Evolutionary conservation across 495 filamentous ascomycete species (phyloP).

Genomic region (Podospora bellae-mahoneyi): DNA sequence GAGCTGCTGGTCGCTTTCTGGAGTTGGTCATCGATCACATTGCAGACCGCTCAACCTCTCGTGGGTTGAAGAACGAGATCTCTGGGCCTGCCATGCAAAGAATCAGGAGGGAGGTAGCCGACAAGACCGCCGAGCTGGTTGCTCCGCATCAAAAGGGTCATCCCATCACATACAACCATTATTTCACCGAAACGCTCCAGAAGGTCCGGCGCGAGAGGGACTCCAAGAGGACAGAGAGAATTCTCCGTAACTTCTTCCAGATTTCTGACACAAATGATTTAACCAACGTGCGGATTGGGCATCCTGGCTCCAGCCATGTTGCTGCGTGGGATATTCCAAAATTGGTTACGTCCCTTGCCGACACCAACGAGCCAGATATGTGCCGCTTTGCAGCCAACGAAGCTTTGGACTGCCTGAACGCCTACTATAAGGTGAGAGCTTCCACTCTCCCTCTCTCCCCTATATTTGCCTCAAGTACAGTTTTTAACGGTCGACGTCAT

Average conservation of each 20-base stretch:
- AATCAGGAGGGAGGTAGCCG: constrained; percentile 21
- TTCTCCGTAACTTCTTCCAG: constrained; percentile 3
- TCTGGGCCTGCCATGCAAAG: constrained; percentile 32
- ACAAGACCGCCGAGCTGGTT: constrained; percentile 38
- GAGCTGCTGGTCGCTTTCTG: constrained; percentile 28
- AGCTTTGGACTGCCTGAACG: constrained; percentile 47
- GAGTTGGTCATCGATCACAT: constrained; percentile 27
- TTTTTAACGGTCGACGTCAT: too few species aligned
- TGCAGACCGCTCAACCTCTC: constrained; percentile 32
- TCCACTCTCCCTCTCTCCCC: too few species aligned
- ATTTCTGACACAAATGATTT: too few species aligned
- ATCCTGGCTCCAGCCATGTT: too few species aligned
- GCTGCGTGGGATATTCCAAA: too few species aligned
- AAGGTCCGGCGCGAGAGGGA: not conserved
- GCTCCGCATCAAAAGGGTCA: constrained; percentile 35
- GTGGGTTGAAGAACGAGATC: constrained; percentile 30
- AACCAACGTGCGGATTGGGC: too few species aligned
- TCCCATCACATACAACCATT: constrained; percentile 59
- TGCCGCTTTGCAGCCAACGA: constrained; percentile 45
- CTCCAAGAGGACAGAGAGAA: constrained; percentile 25
- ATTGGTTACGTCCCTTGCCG: constrained; percentile 18
- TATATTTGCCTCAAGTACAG: too few species aligned
- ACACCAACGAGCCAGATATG: constrained; percentile 35
- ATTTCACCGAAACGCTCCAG: constrained; percentile 18
- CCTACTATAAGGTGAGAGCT: constrained; percentile 46